Percentiles rank a stretch among this genome's conserved stretches.
These are phyloP conservation scores for Myriosclerotinia duriaeana DNA, from an alignment of 2,329 filamentous ascomycete species.

Conservation along the genomic window DNA sequence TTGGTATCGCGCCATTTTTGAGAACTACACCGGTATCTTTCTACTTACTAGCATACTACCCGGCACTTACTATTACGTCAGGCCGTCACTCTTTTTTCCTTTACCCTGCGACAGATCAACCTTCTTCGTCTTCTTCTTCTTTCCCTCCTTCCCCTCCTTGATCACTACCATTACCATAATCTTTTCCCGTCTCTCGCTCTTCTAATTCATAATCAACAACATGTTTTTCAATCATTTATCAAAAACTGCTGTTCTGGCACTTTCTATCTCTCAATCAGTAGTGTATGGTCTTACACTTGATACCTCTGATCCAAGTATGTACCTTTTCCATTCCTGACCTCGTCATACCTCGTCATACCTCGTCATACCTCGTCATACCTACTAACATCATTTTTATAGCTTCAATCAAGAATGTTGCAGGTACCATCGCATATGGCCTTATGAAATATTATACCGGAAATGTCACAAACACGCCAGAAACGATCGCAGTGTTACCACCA, in stretches of 20 bases:
- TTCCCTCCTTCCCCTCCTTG: neutral
- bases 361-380: no score
- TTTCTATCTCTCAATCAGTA: conserved; percentile 7
- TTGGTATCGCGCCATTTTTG: neutral
- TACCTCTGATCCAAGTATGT: conserved; percentile 15
- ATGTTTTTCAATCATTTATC: neutral
- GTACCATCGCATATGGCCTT: conserved; percentile 58
- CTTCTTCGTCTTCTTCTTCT: neutral
- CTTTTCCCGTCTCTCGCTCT: neutral
- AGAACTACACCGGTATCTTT: neutral
- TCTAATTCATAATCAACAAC: conserved; percentile 9
- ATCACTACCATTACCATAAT: neutral
- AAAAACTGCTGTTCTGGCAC: neutral
- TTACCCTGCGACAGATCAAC: neutral
- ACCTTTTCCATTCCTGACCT: neutral
- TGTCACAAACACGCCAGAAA: conserved; percentile 52
- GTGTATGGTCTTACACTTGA: conserved; percentile 21
- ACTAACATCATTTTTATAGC: conserved; percentile 43
- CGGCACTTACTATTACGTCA: neutral
- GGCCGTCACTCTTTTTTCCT: neutral
- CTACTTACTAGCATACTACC: no score
- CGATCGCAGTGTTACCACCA: conserved; percentile 60
- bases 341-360: no score
- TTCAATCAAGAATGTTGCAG: conserved; percentile 61
- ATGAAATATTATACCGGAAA: conserved; percentile 67